These are phyloP conservation scores for Agarophyton chilense DNA, from an alignment of 23 red algal species.

Conservation along the genomic window DNA sequence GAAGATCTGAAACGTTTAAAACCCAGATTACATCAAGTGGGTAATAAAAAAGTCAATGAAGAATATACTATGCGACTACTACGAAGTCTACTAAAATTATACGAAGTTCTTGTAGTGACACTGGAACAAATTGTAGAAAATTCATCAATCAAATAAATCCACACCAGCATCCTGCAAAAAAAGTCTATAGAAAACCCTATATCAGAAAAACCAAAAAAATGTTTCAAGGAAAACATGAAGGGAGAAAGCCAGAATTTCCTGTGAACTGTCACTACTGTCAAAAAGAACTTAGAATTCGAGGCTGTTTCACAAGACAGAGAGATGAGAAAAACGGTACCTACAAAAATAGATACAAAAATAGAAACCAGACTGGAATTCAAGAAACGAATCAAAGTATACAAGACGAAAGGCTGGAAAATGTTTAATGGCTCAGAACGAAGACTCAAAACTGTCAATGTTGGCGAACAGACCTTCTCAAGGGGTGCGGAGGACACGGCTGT, in stretches of 20 bases:
- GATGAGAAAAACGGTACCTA: too few relatives aligned
- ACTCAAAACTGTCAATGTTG: background rate
- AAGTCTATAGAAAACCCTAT: background rate
- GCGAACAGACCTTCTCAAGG: too few relatives aligned
- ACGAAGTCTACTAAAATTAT: background rate
- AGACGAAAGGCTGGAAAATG: background rate
- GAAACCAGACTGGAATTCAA: constrained; percentile 6
- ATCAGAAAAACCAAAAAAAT: background rate
- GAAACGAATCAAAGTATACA: background rate
- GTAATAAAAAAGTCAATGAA: too few relatives aligned
- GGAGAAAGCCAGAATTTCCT: background rate
- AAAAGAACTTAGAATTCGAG: constrained; percentile 14
- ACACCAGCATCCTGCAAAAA: background rate
- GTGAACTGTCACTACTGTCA: background rate
- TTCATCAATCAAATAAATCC: background rate
- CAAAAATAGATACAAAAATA: too few relatives aligned
- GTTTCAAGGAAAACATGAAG: background rate
- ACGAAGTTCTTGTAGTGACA: background rate
- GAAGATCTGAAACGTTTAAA: too few relatives aligned
- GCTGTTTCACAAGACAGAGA: too few relatives aligned
- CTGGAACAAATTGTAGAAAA: background rate
- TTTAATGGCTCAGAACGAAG: background rate
- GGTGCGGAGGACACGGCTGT: too few relatives aligned
- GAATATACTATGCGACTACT: background rate
- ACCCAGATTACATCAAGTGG: too few relatives aligned